Base-by-base conservation (phyloP, 2,329 filamentous ascomycete species). In the Cordyceps militaris region DNA sequence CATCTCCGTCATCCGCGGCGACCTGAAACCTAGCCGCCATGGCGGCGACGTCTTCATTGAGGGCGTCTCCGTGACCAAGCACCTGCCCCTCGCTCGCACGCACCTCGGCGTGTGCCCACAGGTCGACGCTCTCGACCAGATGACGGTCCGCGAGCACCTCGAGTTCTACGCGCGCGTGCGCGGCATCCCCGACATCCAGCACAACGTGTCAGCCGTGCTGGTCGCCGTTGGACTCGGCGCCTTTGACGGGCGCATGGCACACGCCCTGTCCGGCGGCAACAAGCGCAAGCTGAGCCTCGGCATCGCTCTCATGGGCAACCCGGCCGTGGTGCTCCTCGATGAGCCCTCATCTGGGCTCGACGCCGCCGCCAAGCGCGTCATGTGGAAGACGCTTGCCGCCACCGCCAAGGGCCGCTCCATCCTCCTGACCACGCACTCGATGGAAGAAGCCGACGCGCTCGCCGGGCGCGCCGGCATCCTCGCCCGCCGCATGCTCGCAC, bases 381-480 rank as follows among this genome's bases (percentile, higher is more conserved):
- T 97, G 89, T 97, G 93, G 93, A 84, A 84, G 58, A 96, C 91
- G 0, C 78, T 97, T 1, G 82, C 83, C 3, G 80, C 84, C 1
- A 85, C 92, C 3, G 85, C 87, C 0, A 81, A 84, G 0, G 91
- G 91, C 0, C 82, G 92, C n/a, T 89, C 87, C 0, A 83, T 97
- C 16, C 78, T 97, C 1, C 80, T 97, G 19, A 97, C 93, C 0
- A 97, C 93, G 0, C 93, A 97, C 70, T 89, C 84, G 50, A 96
- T 97, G 91, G 92, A 97, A 70, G 93, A 97, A 73, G 93, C 92
- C 0, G 91, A 96, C 66, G 91, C 91, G 1, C 78, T 97, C 2
- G 92, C 92, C 0, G 85, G 84, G 30, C 81, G 91, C 1, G 91
- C 88, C 0, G 93, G 91, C 13, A 96, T 97, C 63, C 84, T 97